Conservation (phyloP, 345 rosid species). For the Rhizophora apiculata region DNA sequence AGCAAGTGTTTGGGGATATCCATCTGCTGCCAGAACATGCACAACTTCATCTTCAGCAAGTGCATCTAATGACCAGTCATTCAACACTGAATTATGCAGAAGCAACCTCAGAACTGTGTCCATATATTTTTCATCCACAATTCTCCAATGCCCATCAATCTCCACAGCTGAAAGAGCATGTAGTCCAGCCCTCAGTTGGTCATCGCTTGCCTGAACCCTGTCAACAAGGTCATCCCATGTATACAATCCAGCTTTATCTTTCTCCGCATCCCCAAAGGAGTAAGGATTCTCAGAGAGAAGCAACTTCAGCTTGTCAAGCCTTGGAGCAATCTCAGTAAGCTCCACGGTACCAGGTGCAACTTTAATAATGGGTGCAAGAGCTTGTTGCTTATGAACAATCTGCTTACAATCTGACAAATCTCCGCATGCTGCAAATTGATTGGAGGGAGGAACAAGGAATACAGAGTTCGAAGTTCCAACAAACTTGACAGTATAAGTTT, state of each 20-base stretch:
- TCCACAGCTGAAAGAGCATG: slow-evolving; percentile 67
- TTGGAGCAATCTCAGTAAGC: slow-evolving; percentile 81
- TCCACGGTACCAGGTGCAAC: slow-evolving; percentile 73
- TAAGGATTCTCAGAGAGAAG: slow-evolving; percentile 61
- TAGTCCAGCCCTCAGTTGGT: slow-evolving; percentile 56
- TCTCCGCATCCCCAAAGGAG: slow-evolving; percentile 38
- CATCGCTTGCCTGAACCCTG: slow-evolving; percentile 80
- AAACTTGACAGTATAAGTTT: slow-evolving; percentile 75
- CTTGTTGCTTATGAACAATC: slow-evolving; percentile 17
- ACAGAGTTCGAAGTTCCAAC: slow-evolving; percentile 83
- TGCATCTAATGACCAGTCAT: slow-evolving; percentile 62
- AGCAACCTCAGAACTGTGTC: slow-evolving; percentile 63
- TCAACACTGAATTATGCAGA: slow-evolving; percentile 57
- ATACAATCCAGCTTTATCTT: slow-evolving; percentile 33
- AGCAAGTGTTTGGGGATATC: slow-evolving; percentile 52
- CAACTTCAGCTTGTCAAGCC: slow-evolving; percentile 65
- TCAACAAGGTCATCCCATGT: slow-evolving; percentile 69
- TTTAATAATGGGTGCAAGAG: slow-evolving; percentile 49
- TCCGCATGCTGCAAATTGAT: slow-evolving; percentile 17
- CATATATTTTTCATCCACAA: slow-evolving; percentile 63
- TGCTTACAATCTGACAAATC: slow-evolving; percentile 28
- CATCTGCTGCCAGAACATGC: slow-evolving; percentile 54
- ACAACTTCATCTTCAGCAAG: slow-evolving; percentile 64
- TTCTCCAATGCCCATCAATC: slow-evolving; percentile 84
- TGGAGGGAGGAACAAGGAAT: slow-evolving; percentile 66